phyloP scores from a whole-genome alignment of 768 basidiomycete species.

The Tylopilus intermedius region DNA sequence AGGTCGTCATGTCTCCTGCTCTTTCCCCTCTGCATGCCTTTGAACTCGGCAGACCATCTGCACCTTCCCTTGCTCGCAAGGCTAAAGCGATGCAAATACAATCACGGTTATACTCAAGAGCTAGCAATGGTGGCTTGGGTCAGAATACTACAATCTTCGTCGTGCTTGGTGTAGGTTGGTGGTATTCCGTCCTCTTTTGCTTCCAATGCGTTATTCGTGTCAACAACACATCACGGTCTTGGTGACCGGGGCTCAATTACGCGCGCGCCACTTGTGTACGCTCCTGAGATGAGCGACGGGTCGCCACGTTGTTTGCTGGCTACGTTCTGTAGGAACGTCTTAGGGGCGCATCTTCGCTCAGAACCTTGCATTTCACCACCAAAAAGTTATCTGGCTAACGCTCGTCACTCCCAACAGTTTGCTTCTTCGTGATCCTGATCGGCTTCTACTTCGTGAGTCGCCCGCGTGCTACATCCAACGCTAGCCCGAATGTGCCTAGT shows the following conservation, averaged over 20 bases:
- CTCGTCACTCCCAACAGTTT: slow-evolving; percentile 13
- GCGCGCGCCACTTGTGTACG: not conserved
- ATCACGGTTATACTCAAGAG: slow-evolving; percentile 8
- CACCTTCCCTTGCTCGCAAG: not conserved
- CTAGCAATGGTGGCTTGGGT: slow-evolving; percentile 4
- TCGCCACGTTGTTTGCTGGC: not conserved
- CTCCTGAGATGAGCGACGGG: not conserved
- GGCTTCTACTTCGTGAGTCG: slow-evolving; percentile 28
- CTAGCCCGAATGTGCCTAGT: slow-evolving; percentile 1
- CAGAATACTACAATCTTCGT: slow-evolving; percentile 21
- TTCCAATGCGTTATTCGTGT: not conserved
- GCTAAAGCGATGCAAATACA: slow-evolving; percentile 3
- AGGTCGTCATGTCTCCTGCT: slow-evolving; percentile 10
- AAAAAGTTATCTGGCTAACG: slow-evolving; percentile 9
- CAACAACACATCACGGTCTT: not conserved
- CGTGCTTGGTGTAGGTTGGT: slow-evolving; percentile 22
- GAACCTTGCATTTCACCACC: not conserved
- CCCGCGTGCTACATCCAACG: slow-evolving; percentile 1
- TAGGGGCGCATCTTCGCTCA: not conserved
- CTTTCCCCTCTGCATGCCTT: slow-evolving; percentile 1
- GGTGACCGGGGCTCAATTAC: not conserved
- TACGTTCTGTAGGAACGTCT: not conserved
- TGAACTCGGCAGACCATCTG: not conserved
- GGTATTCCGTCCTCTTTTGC: slow-evolving; percentile 3
- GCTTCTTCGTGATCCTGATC: slow-evolving; percentile 20